Evolutionary conservation across 1,284 basidiomycete species (phyloP).

Genomic region (Trichosporon sp.): DNA sequence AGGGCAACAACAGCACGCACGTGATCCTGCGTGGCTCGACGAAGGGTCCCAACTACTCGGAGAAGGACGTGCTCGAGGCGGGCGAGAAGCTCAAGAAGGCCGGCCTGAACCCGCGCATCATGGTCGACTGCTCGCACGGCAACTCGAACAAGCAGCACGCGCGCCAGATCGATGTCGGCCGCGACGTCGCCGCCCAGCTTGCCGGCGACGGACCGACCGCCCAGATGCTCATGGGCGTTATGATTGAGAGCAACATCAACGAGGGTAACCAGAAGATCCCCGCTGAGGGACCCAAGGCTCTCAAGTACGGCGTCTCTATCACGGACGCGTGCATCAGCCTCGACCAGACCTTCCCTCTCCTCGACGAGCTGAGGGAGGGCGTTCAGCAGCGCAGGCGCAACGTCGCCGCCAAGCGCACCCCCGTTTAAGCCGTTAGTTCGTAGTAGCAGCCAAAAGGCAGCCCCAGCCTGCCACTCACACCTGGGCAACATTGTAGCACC

Average conservation of each 20-base stretch:
- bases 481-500: background rate
- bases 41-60: conserved; percentile 80
- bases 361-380: conserved; percentile 78
- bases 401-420: conserved; percentile 44
- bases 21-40: conserved; percentile 86
- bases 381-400: conserved; percentile 69
- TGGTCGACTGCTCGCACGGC: conserved; percentile 92
- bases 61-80: conserved; percentile 75
- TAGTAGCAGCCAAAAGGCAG: background rate
- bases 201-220: conserved; percentile 68
- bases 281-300: conserved; percentile 69
- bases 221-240: conserved; percentile 86
- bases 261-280: conserved; percentile 81
- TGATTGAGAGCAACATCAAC: conserved; percentile 93
- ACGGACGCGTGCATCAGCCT: conserved; percentile 78
- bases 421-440: conserved; percentile 7
- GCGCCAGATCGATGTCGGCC: conserved; percentile 62
- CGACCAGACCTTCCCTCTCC: conserved; percentile 76
- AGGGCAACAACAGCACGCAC: conserved; percentile 60
- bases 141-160: conserved; percentile 65
- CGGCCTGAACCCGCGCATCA: conserved; percentile 74
- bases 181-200: conserved; percentile 66
- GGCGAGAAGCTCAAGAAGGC: conserved; percentile 77
- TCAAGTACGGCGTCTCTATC: conserved; percentile 75
- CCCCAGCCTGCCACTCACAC: background rate